phyloP scores from a whole-genome alignment of 164 flowering plant species.

The Berberis vulgaris region DNA sequence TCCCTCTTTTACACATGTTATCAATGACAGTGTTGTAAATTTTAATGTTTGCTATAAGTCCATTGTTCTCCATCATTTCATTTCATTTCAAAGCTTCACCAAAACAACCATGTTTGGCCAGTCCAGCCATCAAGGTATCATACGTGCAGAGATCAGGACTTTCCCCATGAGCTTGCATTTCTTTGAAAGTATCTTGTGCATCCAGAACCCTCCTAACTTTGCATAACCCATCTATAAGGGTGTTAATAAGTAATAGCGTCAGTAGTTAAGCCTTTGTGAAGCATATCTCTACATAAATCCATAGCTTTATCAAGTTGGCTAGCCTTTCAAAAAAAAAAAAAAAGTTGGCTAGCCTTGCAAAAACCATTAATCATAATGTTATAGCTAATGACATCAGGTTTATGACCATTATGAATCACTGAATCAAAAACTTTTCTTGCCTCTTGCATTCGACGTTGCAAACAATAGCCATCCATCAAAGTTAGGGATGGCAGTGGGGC shows the following conservation, averaged over 20 bases:
- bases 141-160: conserved; percentile 1
- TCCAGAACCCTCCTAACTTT: not conserved
- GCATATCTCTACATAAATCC: conserved; percentile 5
- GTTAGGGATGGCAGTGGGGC: no score
- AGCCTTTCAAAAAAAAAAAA: conserved; percentile 4
- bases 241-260: conserved; percentile 5
- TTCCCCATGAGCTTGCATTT: conserved; percentile 11
- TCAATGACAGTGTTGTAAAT: conserved; percentile 9
- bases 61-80: not conserved
- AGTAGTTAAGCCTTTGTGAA: conserved; percentile 6
- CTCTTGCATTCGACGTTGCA: not conserved
- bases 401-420: not conserved
- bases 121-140: not conserved
- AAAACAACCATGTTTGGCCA: not conserved
- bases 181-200: conserved; percentile 8
- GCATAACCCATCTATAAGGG: conserved; percentile 14
- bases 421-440: not conserved
- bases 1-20: conserved; percentile 8
- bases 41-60: not conserved
- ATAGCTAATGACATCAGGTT: conserved; percentile 5
- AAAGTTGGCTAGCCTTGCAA: conserved; percentile 4
- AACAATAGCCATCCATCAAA: not conserved
- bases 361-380: conserved; percentile 12
- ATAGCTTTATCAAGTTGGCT: conserved; percentile 7
- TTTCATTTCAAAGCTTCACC: not conserved